phyloP scores from a whole-genome alignment of 2,329 filamentous ascomycete genomes.

The Tolypocladium endophyticum region DNA sequence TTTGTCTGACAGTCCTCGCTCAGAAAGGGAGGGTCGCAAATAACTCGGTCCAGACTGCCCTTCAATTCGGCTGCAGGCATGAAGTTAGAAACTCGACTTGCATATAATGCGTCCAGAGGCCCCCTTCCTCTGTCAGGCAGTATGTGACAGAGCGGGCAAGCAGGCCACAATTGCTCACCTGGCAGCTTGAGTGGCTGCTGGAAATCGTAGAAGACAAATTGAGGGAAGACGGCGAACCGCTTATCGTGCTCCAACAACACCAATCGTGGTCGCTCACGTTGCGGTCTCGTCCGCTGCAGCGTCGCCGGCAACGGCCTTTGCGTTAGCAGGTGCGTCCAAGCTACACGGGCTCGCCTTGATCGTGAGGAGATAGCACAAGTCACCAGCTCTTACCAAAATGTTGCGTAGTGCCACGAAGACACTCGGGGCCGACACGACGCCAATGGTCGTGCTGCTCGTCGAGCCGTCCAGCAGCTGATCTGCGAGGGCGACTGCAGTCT shows the following conservation, averaged over 20 bases:
- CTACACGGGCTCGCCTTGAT: neutral
- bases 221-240: slow-evolving; percentile 62
- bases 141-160: neutral
- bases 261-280: slow-evolving; percentile 38
- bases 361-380: neutral
- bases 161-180: slow-evolving; percentile 20
- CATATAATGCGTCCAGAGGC: neutral
- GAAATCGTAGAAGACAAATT: slow-evolving; percentile 69
- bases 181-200: slow-evolving; percentile 56
- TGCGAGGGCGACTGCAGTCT: slow-evolving; percentile 56
- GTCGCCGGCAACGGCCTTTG: neutral
- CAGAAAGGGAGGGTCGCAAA: slow-evolving; percentile 71
- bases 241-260: slow-evolving; percentile 64
- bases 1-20: slow-evolving; percentile 75
- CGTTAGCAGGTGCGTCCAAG: neutral
- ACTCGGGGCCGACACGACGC: slow-evolving; percentile 64
- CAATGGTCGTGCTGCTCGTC: slow-evolving; percentile 47
- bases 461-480: slow-evolving; percentile 53
- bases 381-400: slow-evolving; percentile 42
- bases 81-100: neutral
- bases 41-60: slow-evolving; percentile 55
- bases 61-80: slow-evolving; percentile 39
- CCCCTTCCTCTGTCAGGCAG: neutral
- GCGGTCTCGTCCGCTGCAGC: slow-evolving; percentile 9
- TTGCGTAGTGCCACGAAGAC: slow-evolving; percentile 71